Evolutionary conservation across 176 grass and related monocot genomes (phyloP).

Genomic region (Raddia guianensis): DNA sequence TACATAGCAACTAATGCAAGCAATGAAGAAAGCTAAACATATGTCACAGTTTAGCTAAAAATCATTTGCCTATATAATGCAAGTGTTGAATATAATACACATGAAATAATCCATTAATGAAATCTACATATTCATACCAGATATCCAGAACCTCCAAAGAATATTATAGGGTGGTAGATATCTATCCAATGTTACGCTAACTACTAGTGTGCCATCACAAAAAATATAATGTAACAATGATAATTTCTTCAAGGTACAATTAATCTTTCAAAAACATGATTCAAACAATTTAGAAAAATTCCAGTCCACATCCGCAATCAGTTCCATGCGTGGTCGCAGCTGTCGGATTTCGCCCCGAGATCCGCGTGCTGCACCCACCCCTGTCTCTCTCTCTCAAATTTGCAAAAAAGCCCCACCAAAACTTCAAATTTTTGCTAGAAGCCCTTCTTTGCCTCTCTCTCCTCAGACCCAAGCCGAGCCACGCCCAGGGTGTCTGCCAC

Average conservation of each 20-base stretch:
- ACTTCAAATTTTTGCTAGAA: too few relatives aligned
- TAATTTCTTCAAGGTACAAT: neutral
- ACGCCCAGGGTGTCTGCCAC: too few relatives aligned
- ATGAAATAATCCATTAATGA: neutral
- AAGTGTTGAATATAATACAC: neutral
- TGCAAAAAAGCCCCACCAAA: too few relatives aligned
- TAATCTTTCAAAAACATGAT: neutral
- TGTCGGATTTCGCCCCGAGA: too few relatives aligned
- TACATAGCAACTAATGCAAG: neutral
- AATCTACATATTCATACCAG: neutral
- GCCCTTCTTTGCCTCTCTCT: too few relatives aligned
- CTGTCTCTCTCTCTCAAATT: too few relatives aligned
- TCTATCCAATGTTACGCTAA: neutral
- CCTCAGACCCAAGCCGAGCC: too few relatives aligned
- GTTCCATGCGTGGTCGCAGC: too few relatives aligned
- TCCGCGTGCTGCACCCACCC: too few relatives aligned
- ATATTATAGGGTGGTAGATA: neutral
- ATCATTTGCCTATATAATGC: neutral
- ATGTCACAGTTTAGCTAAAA: neutral
- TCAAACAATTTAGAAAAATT: neutral
- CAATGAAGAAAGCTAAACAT: neutral
- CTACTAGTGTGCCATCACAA: neutral
- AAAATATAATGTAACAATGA: neutral
- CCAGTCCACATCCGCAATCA: too few relatives aligned
- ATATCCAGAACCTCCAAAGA: neutral